A percentile compares a stretch with the other conserved stretches of the same genome.
These are phyloP conservation scores for Hymenotorrendiella dingleyae DNA, from an alignment of 2,329 filamentous ascomycete genomes.

Conservation along the genomic window DNA sequence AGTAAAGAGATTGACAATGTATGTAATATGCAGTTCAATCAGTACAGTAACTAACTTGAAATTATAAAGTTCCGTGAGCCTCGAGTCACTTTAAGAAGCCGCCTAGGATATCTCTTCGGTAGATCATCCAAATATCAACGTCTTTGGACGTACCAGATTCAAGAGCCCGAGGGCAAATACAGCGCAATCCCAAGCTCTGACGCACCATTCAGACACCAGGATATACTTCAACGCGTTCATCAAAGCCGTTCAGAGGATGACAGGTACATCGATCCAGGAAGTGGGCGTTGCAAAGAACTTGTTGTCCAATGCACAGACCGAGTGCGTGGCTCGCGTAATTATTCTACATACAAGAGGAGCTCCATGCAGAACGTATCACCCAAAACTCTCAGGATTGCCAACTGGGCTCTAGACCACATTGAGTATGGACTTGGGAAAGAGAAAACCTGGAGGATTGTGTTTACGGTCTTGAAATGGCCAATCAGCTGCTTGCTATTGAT, in stretches of 20 bases:
- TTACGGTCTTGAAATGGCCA: not conserved
- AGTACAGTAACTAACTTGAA: no score
- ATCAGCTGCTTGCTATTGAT: not conserved
- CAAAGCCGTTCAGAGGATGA: conserved; percentile 9
- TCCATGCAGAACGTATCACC: conserved; percentile 13
- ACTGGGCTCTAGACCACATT: not conserved
- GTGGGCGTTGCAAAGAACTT: conserved; percentile 16
- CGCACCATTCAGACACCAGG: conserved; percentile 17
- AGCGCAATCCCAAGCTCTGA: no score
- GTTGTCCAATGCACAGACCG: conserved; percentile 15
- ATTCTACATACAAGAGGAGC: conserved; percentile 17
- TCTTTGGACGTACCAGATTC: no score
- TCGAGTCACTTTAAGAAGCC: no score
- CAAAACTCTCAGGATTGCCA: not conserved
- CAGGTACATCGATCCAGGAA: conserved; percentile 14
- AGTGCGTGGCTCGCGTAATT: conserved; percentile 6
- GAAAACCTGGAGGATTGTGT: not conserved
- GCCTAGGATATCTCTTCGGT: no score
- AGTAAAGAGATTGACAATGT: no score
- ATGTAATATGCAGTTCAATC: no score
- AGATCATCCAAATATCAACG: no score
- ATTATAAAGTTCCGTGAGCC: no score
- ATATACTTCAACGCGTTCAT: conserved; percentile 13
- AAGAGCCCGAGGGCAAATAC: no score
- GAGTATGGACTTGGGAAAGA: not conserved